A percentile compares a stretch with the other conserved stretches of the same genome.
Conservation (phyloP, 257 asterid species). For the Penstemon newberryi region DNA sequence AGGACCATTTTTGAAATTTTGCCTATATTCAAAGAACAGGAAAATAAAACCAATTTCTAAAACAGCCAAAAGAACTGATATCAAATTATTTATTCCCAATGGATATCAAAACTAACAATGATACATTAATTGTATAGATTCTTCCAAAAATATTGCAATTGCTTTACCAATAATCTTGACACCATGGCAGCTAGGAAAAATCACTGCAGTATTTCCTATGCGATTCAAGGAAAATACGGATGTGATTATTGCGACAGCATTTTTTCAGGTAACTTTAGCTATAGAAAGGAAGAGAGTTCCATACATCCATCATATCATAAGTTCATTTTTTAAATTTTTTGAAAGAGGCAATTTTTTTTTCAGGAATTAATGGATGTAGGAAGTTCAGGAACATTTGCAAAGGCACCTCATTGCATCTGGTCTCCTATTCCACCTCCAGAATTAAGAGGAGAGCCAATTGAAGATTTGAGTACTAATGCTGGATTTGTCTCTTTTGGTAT, state of each 20-base stretch:
- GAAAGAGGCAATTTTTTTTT: background rate
- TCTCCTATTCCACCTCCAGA: slow-evolving; percentile 89
- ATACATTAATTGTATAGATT: background rate
- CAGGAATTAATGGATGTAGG: slow-evolving; percentile 84
- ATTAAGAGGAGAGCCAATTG: slow-evolving; percentile 79
- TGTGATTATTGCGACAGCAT: slow-evolving; percentile 70
- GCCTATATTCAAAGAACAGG: too few relatives aligned
- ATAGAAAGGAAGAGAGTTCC: background rate
- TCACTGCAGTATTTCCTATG: slow-evolving; percentile 85
- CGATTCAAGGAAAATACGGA: slow-evolving; percentile 76
- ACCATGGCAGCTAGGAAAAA: slow-evolving; percentile 57
- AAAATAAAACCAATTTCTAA: background rate
- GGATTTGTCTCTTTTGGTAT: slow-evolving; percentile 91
- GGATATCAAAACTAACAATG: too few relatives aligned
- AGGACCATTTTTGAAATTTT: too few relatives aligned
- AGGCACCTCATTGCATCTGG: slow-evolving; percentile 88
- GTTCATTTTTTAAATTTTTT: background rate
- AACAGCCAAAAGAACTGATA: background rate
- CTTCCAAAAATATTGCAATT: background rate
- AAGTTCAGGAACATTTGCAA: slow-evolving; percentile 47
- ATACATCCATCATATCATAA: background rate
- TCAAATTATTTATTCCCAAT: too few relatives aligned
- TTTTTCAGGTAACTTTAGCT: slow-evolving; percentile 60
- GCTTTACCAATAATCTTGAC: slow-evolving; percentile 19
- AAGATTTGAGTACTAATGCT: slow-evolving; percentile 82